These are phyloP conservation scores for Nitzschia palea DNA, from an alignment of 108 stramenopile species.

Conservation along the genomic window DNA sequence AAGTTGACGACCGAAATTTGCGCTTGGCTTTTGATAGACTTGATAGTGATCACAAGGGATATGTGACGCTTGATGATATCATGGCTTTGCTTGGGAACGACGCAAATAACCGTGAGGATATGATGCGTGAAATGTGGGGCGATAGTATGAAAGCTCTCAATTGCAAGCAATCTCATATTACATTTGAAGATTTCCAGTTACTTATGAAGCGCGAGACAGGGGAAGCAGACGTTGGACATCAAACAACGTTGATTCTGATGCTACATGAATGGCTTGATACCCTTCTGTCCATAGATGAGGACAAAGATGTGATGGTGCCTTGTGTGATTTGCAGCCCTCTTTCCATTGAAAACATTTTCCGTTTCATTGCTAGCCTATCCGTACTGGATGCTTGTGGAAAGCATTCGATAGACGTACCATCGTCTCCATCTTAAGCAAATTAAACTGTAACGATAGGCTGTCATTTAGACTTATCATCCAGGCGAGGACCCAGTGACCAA, in stretches of 20 bases:
- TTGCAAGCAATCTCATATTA: conserved; percentile 58
- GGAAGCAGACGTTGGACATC: conserved; percentile 12
- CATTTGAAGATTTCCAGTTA: conserved; percentile 79
- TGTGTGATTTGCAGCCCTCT: not conserved
- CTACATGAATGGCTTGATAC: conserved; percentile 1
- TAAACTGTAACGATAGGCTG: too few relatives aligned
- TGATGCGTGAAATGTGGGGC: conserved; percentile 79
- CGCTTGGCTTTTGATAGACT: conserved; percentile 84
- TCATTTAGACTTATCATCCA: too few relatives aligned
- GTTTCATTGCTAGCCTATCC: too few relatives aligned
- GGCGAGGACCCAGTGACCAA: too few relatives aligned
- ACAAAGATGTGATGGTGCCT: conserved; percentile 24
- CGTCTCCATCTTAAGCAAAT: too few relatives aligned
- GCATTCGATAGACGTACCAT: too few relatives aligned
- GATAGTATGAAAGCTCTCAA: conserved; percentile 66
- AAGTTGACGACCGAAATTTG: conserved; percentile 87
- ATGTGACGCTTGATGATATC: conserved; percentile 84
- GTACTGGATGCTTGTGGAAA: too few relatives aligned
- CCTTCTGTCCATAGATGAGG: conserved; percentile 50
- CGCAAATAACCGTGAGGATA: conserved; percentile 65
- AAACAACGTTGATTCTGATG: not conserved
- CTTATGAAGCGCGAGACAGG: conserved; percentile 86
- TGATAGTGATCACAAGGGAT: conserved; percentile 87
- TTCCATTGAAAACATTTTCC: too few relatives aligned
- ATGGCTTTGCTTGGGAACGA: conserved; percentile 85